phyloP scores from a whole-genome alignment of 2,329 filamentous ascomycete genomes.

The Colletotrichum sp. region DNA sequence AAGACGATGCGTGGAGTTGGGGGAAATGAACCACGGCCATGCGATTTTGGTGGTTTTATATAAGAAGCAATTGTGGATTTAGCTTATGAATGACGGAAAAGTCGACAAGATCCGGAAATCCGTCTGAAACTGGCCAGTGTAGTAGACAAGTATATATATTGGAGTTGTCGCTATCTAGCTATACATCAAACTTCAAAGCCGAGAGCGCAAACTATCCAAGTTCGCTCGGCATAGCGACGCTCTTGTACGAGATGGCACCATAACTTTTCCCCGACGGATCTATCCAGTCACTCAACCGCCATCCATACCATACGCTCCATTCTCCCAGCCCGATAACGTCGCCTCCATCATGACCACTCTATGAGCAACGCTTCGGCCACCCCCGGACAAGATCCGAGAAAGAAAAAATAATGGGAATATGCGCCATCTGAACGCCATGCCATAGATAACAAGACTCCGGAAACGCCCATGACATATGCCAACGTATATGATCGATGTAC shows the following conservation, averaged over 20 bases:
- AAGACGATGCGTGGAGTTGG: no score
- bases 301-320: neutral
- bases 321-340: neutral
- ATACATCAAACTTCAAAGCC: constrained; percentile 4
- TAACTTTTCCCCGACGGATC: neutral
- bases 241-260: neutral
- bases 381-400: neutral
- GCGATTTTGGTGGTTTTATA: no score
- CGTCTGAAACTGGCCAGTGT: no score
- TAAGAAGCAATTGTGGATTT: no score
- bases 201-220: neutral
- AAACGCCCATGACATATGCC: neutral
- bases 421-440: constrained; percentile 9
- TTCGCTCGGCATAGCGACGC: neutral
- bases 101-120: no score
- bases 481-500: neutral
- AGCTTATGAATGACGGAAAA: no score
- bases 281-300: neutral
- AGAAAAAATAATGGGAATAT: neutral
- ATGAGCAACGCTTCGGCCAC: neutral
- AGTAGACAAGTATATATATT: neutral
- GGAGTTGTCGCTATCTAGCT: constrained; percentile 7
- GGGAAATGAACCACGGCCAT: no score
- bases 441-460: neutral
- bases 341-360: neutral